Evolutionary conservation across 2,329 filamentous ascomycete species (phyloP).

Genomic region (Xylariales sp.): DNA sequence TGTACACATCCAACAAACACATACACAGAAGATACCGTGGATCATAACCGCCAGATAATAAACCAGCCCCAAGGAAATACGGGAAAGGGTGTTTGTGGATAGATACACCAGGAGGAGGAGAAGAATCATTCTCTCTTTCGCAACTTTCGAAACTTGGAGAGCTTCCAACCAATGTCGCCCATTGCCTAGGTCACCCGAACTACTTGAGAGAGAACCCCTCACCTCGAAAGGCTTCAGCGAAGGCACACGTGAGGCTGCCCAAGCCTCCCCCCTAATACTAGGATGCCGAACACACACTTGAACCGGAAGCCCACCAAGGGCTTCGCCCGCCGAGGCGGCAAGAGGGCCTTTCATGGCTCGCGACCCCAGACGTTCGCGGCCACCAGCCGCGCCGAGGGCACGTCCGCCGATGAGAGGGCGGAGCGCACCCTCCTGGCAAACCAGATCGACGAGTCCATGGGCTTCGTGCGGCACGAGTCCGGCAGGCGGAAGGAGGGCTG

Average conservation of each 20-base stretch:
- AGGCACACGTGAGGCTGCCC: too few species aligned
- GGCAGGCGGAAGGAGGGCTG: conserved; percentile 79
- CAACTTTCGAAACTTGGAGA: too few species aligned
- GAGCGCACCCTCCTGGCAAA: conserved; percentile 81
- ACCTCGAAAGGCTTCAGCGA: neutral
- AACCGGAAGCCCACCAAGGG: conserved; percentile 56
- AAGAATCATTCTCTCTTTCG: too few species aligned
- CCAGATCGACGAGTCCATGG: conserved; percentile 91
- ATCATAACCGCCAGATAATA: too few species aligned
- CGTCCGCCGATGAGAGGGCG: conserved; percentile 87
- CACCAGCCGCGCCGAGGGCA: conserved; percentile 72
- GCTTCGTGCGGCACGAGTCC: conserved; percentile 86
- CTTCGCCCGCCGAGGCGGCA: conserved; percentile 64
- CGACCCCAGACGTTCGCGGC: conserved; percentile 70
- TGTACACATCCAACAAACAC: too few species aligned
- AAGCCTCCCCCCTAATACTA: too few species aligned
- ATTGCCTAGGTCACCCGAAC: too few species aligned
- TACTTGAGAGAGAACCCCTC: neutral
- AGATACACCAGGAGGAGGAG: too few species aligned
- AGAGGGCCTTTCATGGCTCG: conserved; percentile 65
- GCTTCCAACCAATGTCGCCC: neutral
- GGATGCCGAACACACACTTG: conserved; percentile 58
- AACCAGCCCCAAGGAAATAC: too few species aligned
- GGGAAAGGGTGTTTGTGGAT: too few species aligned
- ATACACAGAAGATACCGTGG: too few species aligned